A percentile compares a stretch with the other conserved stretches of the same genome.
phyloP scores from a whole-genome alignment of 176 grass and related monocot species.

The Aegilops sharonensis region DNA sequence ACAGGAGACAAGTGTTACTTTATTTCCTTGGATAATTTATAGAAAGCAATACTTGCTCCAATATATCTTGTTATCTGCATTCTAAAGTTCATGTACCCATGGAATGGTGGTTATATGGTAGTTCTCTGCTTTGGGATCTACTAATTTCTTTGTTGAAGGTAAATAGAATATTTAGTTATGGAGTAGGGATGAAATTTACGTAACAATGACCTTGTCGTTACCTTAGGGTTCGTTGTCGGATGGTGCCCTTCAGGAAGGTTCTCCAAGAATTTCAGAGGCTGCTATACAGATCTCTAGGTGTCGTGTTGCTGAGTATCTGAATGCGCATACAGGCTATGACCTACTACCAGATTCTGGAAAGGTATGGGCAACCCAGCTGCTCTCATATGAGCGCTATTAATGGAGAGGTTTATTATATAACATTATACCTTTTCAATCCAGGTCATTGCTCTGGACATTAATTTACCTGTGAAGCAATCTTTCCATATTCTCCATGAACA shows the following conservation, averaged over 20 bases:
- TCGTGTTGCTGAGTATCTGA: conserved; percentile 67
- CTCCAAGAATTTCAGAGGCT: conserved; percentile 66
- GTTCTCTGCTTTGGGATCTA: neutral
- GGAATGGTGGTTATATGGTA: neutral
- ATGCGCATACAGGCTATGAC: conserved; percentile 75
- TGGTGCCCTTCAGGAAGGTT: conserved; percentile 37
- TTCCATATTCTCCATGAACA: conserved; percentile 99
- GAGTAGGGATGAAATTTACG: neutral
- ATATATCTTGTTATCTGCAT: neutral
- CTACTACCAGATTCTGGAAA: conserved; percentile 93
- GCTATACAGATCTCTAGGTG: conserved; percentile 64
- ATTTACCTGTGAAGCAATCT: conserved; percentile 95
- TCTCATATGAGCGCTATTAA: neutral
- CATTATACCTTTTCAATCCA: conserved; percentile 39
- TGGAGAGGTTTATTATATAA: conserved; percentile 2
- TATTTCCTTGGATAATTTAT: neutral
- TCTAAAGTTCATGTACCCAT: neutral
- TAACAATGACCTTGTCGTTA: conserved; percentile 3
- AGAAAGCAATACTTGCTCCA: neutral
- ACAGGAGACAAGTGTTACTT: neutral
- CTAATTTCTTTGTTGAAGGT: neutral
- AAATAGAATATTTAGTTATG: neutral
- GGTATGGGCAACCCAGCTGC: conserved; percentile 41
- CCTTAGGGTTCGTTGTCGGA: conserved; percentile 45
- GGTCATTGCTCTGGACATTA: conserved; percentile 96